Conservation (phyloP, 345 rosid species). For the Pistacia integerrima region DNA sequence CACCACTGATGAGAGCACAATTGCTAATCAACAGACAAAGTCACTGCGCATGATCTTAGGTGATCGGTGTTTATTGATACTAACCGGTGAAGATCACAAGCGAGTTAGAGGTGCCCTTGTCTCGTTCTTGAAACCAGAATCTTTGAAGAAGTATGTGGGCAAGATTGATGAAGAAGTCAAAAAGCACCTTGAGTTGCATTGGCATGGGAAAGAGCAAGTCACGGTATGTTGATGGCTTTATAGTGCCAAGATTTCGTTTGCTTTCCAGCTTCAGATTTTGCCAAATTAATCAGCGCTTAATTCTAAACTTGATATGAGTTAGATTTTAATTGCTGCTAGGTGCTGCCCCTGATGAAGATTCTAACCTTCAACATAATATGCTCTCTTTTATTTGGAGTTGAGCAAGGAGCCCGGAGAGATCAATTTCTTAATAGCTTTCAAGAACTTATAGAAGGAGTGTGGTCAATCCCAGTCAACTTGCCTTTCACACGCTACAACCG, state of each 20-base stretch:
- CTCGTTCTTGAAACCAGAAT: constrained; percentile 55
- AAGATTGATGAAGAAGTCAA: constrained; percentile 55
- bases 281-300: neutral
- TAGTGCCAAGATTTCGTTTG: neutral
- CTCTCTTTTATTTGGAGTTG: constrained; percentile 47
- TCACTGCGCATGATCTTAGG: constrained; percentile 40
- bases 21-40: constrained; percentile 36
- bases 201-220: constrained; percentile 48
- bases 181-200: constrained; percentile 41
- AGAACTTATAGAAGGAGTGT: constrained; percentile 45
- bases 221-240: constrained; percentile 17
- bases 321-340: constrained; percentile 25
- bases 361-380: constrained; percentile 59
- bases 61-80: constrained; percentile 33
- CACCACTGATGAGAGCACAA: constrained; percentile 26
- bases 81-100: constrained; percentile 48
- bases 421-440: constrained; percentile 30
- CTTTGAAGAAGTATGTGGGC: constrained; percentile 51
- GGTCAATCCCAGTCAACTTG: constrained; percentile 49
- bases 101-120: constrained; percentile 43
- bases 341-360: constrained; percentile 49
- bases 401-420: constrained; percentile 38
- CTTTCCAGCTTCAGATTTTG: neutral
- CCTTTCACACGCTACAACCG: constrained; percentile 52
- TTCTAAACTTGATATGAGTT: neutral